Evolutionary conservation across 306 rosid genomes (phyloP).

Genomic region (Trichosanthes truncata): DNA sequence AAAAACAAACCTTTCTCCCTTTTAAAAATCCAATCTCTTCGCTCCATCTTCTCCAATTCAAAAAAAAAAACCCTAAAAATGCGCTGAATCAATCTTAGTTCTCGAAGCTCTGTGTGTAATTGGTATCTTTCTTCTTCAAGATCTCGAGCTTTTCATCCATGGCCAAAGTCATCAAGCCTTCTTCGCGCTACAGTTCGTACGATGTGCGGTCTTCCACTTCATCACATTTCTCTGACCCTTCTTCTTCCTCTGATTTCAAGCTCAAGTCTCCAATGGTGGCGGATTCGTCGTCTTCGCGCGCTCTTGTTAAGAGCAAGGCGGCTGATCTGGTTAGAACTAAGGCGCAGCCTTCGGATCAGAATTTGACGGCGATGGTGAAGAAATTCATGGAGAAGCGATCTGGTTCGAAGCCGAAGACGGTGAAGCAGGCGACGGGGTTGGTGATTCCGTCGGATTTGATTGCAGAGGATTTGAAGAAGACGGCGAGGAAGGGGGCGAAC

Average conservation of each 20-base stretch:
- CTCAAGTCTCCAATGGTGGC: constrained; percentile 14
- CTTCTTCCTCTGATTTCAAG: constrained; percentile 59
- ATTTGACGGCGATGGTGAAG: constrained; percentile 59
- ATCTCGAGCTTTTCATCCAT: constrained; percentile 10
- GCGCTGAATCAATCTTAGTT: neutral
- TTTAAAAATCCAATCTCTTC: neutral
- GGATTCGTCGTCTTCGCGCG: constrained; percentile 37
- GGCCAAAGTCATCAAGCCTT: constrained; percentile 45
- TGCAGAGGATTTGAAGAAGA: constrained; percentile 59
- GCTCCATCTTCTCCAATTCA: neutral
- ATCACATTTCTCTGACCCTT: constrained; percentile 60
- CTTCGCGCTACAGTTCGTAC: constrained; percentile 78
- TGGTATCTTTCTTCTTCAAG: neutral
- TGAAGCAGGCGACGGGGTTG: constrained; percentile 19
- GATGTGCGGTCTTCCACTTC: constrained; percentile 70
- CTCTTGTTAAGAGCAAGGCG: constrained; percentile 45
- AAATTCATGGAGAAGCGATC: constrained; percentile 59
- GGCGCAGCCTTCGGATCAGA: constrained; percentile 45
- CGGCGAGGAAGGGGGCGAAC: constrained; percentile 41
- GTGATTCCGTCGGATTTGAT: constrained; percentile 55
- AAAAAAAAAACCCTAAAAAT: neutral
- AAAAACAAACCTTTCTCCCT: neutral
- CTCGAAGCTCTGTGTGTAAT: neutral
- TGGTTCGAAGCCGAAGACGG: constrained; percentile 22
- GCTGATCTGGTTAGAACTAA: constrained; percentile 23